Base-by-base conservation (phyloP, 2,329 filamentous ascomycete genomes). In the Coniochaeta sp. region DNA sequence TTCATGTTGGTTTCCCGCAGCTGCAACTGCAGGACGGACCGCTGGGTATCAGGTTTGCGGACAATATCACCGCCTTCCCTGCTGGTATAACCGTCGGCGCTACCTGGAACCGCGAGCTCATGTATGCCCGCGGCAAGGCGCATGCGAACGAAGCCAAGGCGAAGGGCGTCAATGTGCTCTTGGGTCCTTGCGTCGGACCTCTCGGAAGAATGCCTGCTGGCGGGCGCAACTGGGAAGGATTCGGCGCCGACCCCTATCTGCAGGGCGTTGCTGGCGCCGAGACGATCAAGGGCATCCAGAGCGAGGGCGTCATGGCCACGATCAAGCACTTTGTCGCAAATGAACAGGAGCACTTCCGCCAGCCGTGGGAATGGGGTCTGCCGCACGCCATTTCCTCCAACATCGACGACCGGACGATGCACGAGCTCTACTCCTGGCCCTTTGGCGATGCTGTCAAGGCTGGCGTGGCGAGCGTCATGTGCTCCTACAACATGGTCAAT, bases 221-320 rank as follows among this genome's bases (percentile, higher is more conserved):
- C n/a, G 91, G 91, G 1, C 78, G 91, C 49, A 95, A 94, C 58
- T 96, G 91, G 91, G 91, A 96, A 67, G 89, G 89, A 0, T 96
- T 96, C 60, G 90, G 89, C 0, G 75, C 87, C 0, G 91, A 96
- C 63, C 91, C 91, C 0, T 91, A 95, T 47, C 73, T 96, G 0
- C 88, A 94, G 65, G 91, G 86, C 13, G 75, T 95, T 50, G 89
- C 87, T 7, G 86, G 87, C 2, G 85, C 85, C 5, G 76, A 89
- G 67, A 95, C 89, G 0, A 87, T 96, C 63, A 81, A 77, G 51
- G 91, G 89, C 1, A 81, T 81, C n/a, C 78, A 81, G 60, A 72
- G 72, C 27, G 71, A 79, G 59, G 74, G 75, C 4, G 71, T 81
- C 55, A 78, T 79, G 74, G 76, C 76, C 4, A 78, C 75, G 5